Conservation (phyloP, 2,329 filamentous ascomycete species). For the Magnaporthiopsis incrustans region DNA sequence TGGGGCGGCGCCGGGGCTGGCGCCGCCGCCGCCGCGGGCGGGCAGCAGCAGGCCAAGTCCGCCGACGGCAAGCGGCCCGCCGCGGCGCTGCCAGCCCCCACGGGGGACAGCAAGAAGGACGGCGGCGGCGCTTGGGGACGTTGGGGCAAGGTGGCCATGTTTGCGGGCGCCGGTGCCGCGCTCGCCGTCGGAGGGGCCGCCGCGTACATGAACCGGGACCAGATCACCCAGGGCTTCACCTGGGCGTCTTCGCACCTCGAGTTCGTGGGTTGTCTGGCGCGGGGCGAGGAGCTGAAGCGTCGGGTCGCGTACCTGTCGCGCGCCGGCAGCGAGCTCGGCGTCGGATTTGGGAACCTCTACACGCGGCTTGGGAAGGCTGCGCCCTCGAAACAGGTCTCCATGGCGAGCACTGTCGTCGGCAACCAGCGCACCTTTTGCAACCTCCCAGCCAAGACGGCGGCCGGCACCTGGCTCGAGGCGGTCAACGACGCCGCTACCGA, state of each 20-base stretch:
- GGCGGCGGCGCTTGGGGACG: slow-evolving; percentile 51
- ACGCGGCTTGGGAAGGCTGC: slow-evolving; percentile 70
- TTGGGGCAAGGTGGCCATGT: slow-evolving; percentile 81
- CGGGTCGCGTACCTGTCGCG: slow-evolving; percentile 62
- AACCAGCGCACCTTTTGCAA: slow-evolving; percentile 83
- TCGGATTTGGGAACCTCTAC: slow-evolving; percentile 83
- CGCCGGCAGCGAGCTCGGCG: slow-evolving; percentile 53
- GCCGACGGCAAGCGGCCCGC: slow-evolving; percentile 27
- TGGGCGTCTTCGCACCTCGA: slow-evolving; percentile 90
- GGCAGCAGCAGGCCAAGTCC: slow-evolving; percentile 10
- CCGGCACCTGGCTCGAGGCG: slow-evolving; percentile 57
- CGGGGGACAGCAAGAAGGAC: slow-evolving; percentile 28
- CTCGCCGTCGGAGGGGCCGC: slow-evolving; percentile 76
- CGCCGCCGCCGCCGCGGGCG: slow-evolving; percentile 19
- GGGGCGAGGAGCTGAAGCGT: slow-evolving; percentile 71
- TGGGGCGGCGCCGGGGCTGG: slow-evolving; percentile 46
- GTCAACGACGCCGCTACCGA: slow-evolving; percentile 74
- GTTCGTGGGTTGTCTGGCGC: slow-evolving; percentile 83
- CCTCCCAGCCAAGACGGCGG: slow-evolving; percentile 49
- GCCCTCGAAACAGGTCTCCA: slow-evolving; percentile 31
- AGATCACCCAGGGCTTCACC: slow-evolving; percentile 64
- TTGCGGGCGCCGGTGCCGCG: slow-evolving; percentile 75
- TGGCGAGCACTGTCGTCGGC: slow-evolving; percentile 53
- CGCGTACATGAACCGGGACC: slow-evolving; percentile 77
- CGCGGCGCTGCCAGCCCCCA: slow-evolving; percentile 27